These are phyloP conservation scores for Amanita phalloides DNA, from an alignment of 768 basidiomycete species.

Conservation along the genomic window DNA sequence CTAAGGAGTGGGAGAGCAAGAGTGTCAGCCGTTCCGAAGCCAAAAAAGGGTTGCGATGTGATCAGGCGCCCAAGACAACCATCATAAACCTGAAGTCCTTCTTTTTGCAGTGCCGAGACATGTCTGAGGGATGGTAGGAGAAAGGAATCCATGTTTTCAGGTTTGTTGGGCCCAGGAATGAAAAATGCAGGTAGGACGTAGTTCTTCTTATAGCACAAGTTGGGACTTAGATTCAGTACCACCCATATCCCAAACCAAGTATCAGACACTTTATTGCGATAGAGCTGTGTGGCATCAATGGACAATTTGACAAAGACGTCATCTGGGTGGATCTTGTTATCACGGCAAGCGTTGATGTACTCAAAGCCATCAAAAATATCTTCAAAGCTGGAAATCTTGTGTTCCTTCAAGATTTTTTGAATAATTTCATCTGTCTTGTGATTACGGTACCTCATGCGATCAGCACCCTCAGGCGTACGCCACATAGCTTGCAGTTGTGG, in stretches of 20 bases:
- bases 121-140: conserved; percentile 23
- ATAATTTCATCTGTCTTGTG: conserved; percentile 6
- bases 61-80: background rate
- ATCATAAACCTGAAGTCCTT: conserved; percentile 16
- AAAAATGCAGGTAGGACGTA: conserved; percentile 21
- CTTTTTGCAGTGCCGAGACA: conserved; percentile 16
- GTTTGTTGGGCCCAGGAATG: conserved; percentile 27
- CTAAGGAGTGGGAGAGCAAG: background rate
- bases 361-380: conserved; percentile 19
- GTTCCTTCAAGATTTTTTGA: background rate
- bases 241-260: conserved; percentile 27
- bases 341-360: conserved; percentile 11
- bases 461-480: conserved; percentile 9
- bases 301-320: conserved; percentile 25
- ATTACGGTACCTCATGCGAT: conserved; percentile 10
- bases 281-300: conserved; percentile 31
- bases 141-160: conserved; percentile 23
- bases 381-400: conserved; percentile 5
- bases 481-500: conserved; percentile 24
- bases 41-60: background rate
- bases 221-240: conserved; percentile 19
- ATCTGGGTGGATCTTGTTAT: conserved; percentile 11
- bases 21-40: background rate
- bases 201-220: conserved; percentile 20
- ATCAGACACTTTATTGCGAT: conserved; percentile 21